Evolutionary conservation across 192 early-diverging fungal genomes (phyloP), one percentile per base, ranked within the genome.

Genomic region (Dissophora ornata): DNA sequence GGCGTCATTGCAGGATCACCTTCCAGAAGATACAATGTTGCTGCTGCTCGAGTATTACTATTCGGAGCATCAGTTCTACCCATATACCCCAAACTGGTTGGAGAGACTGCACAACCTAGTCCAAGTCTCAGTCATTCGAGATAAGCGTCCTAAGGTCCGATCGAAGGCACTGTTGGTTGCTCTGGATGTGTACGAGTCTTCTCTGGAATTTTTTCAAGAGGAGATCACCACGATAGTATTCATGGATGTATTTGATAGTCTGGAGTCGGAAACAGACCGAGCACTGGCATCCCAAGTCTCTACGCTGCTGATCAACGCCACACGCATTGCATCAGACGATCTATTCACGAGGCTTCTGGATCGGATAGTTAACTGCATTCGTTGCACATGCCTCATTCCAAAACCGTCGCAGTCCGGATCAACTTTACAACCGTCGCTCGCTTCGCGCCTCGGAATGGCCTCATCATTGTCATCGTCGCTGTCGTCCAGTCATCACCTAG

Each of bases 51-150:
- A 74, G 4, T 86, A 88, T 51, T 88, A 88, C 48, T 66, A 82
- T 13, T 56, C 54, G 2, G 86, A 88, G 59, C 82, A 88, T 44
- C 42, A 73, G 4, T 74, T 88, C 30, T 74, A 83, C 41, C 86
- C 86, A 47, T 88, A 85, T 45, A 81, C 85, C 24, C 79, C 78
- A 10, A 69, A 82, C 49, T 88, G 86, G 86, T 52, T 88, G 24
- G 71, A 71, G 22, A 65, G 83, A 28, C 68, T 88, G 11, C 60
- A 63, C 24, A 71, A 81, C 22, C 62, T 86, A 9, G 53, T 79
- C 11, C 62, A 75, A n/a, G 68, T 80, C 12, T 88, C 84, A 24
- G 80, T 79, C 9, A 78, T 82, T 45, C 52, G 45, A 48, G 65
- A 66, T 5, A 79, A 58, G 52, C 50, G 77, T 19, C 69, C 65